Evolutionary conservation across 2,329 filamentous ascomycete genomes (phyloP), one percentile per base, ranked within the genome.

Genomic region (Fusarium drepaniforme): DNA sequence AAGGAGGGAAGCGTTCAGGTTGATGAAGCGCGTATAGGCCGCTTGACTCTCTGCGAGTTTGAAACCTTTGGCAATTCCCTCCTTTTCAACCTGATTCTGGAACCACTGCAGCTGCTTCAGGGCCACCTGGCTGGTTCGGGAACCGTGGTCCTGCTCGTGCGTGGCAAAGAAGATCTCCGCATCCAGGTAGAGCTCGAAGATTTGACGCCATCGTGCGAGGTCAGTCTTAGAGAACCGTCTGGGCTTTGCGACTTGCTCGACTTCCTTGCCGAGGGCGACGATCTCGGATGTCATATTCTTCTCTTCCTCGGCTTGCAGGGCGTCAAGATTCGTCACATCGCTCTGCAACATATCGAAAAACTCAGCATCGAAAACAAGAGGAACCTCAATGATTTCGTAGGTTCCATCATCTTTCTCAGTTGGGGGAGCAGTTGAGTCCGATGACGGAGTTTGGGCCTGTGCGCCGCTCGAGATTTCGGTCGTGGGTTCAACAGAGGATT

Each of bases 81-180:
- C 88, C 68, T 88, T 86, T 23, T 89, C 84, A 28, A 96, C 87
- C 79, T 93, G 88, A n/a, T 86, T 85, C 77, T 93, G 91, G 79
- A 97, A 97, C 85, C 90, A 91, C 71, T 92, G 86, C 8, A 97
- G 87, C 76, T 94, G 90, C 67, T 89, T 87, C 61, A 92, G 87
- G 2, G 94, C 94, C 70, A 90, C 89, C 6, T 86, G 85, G 73
- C 92, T 93, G 61, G 90, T 89, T 61, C 94, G 88, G 3, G 90
- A 87, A 16, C 93, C 93, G 67, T 93, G 91, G 74, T 94, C 92
- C 37, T 84, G 84, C 81, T 97, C 94, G 35, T 90, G 90, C 0
- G 92, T 93, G 1, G 93, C 94, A 81, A 97, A 97, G 84, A 97
- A 97, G 35, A 97, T 88, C 65, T 93, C 90, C 9, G 93, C 92